Evolutionary conservation across 192 early-diverging fungal genomes (phyloP), one percentile per base, ranked within the genome.

Genomic region (Coemansia sp.): DNA sequence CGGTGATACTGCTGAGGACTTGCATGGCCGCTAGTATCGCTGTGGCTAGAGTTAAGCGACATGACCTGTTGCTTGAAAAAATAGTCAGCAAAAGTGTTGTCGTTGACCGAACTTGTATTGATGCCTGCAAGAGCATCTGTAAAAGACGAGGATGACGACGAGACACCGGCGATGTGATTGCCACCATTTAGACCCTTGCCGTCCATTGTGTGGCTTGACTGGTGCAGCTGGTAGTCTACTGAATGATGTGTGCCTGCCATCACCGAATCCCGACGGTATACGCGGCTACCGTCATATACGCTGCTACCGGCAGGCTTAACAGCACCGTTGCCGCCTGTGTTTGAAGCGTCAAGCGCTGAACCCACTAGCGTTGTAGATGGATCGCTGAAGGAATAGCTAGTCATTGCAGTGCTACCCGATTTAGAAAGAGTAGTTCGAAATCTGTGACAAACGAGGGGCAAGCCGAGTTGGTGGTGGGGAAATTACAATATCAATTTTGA

Each of bases 301-400:
- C 53, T 41, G 12, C 11, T 52, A 1, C 42, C 57, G 34, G 19
- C n/a, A 15, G 55, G 24, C 22, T 53, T 43, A 17, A 34, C 46
- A 14, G 39, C 60, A 33, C 44, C 42, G 27, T 40, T 49, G 11
- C 42, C 23, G 42, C 42, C 30, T 13, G 44, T 39, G 3, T 64
- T 70, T 47, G 53, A 22, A 39, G 27, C 22, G 22, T 62, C 64
- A 8, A 66, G 47, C 38, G 64, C 18, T 2, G 70, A 39, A 1
- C 61, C 67, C 37, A 76, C 61, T 4, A 76, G 57, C 33, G 73
- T 42, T 21, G 72, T 59, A 11, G 67, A 62, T 34, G 73, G 47
- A 40, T 69, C 60, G 57, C 67, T 48, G 42, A 77, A 77, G 33
- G 73, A 70, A 39, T 77, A 77, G 24, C 67, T 69, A 10, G 73